Evolutionary conservation across 106 monocot species (phyloP).

Genomic region (Apostasia ramifera): DNA sequence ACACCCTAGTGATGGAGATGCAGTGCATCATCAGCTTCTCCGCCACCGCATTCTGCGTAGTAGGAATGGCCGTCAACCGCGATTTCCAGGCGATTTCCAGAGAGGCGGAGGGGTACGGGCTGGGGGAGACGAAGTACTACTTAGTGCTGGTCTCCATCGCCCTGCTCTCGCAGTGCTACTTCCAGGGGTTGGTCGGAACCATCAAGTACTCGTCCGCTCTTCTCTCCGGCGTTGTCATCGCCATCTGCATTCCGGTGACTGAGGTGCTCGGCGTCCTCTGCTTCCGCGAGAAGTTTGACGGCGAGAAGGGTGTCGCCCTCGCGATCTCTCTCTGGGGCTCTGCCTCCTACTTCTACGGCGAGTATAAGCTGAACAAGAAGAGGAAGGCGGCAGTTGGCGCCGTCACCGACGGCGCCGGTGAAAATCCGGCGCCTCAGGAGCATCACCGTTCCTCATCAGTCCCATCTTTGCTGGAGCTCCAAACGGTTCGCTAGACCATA

Average conservation of each 20-base stretch:
- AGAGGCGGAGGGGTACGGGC: constrained; percentile 42
- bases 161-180: constrained; percentile 44
- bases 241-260: constrained; percentile 45
- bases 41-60: constrained; percentile 37
- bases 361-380: constrained; percentile 19
- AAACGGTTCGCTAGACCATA: too few species aligned
- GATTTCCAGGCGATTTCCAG: constrained; percentile 50
- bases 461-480: too few species aligned
- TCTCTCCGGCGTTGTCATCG: constrained; percentile 48
- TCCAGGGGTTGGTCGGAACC: constrained; percentile 41
- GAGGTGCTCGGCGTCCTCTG: constrained; percentile 43
- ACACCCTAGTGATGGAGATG: constrained; percentile 42
- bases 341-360: constrained; percentile 51
- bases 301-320: constrained; percentile 50
- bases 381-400: not conserved
- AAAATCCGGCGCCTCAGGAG: too few species aligned
- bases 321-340: constrained; percentile 49
- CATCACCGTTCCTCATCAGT: too few species aligned
- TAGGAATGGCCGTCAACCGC: constrained; percentile 50
- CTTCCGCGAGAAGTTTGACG: constrained; percentile 37
- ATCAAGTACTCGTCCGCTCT: constrained; percentile 48
- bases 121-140: constrained; percentile 53
- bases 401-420: too few species aligned
- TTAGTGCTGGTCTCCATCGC: constrained; percentile 28
- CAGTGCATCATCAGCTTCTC: constrained; percentile 50